A percentile compares a stretch with the other conserved stretches of the same genome.
Evolutionary conservation across 257 asterid genomes (phyloP).

Genomic region (Nicotiana noctiflora): DNA sequence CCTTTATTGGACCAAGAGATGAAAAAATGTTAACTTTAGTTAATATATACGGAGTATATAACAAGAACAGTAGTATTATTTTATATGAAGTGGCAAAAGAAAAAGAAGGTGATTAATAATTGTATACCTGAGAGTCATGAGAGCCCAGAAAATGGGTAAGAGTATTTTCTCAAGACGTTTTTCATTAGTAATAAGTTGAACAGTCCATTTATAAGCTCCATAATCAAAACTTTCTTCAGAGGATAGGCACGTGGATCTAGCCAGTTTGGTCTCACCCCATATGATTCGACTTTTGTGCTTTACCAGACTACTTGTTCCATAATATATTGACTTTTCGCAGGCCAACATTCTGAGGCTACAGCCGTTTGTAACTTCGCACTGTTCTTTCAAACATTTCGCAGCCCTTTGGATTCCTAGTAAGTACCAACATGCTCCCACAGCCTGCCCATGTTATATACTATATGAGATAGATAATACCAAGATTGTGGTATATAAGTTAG

Average conservation of each 20-base stretch:
- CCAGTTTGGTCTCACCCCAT: conserved; percentile 59
- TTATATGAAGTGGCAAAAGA: too few species aligned
- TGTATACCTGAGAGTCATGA: conserved; percentile 77
- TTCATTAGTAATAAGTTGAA: conserved; percentile 68
- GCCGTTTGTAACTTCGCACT: conserved; percentile 27
- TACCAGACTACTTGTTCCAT: conserved; percentile 43
- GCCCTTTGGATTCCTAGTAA: conserved; percentile 67
- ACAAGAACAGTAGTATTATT: too few species aligned
- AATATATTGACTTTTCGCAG: conserved; percentile 45
- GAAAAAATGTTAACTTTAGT: too few species aligned
- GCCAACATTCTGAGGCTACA: conserved; percentile 40
- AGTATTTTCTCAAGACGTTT: conserved; percentile 82
- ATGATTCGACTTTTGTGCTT: conserved; percentile 33
- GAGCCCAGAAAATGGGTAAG: conserved; percentile 97
- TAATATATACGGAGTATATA: too few species aligned
- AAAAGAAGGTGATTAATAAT: too few species aligned
- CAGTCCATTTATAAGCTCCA: conserved; percentile 95
- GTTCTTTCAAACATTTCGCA: conserved; percentile 50
- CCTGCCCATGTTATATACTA: too few species aligned
- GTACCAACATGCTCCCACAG: conserved; percentile 81
- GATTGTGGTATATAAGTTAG: too few species aligned
- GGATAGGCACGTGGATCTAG: conserved; percentile 50
- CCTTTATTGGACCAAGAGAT: too few species aligned
- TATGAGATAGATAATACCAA: too few species aligned
- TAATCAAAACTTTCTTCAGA: conserved; percentile 53